Base-by-base conservation (phyloP, 345 rosid genomes). In the Nasturtium officinale region DNA sequence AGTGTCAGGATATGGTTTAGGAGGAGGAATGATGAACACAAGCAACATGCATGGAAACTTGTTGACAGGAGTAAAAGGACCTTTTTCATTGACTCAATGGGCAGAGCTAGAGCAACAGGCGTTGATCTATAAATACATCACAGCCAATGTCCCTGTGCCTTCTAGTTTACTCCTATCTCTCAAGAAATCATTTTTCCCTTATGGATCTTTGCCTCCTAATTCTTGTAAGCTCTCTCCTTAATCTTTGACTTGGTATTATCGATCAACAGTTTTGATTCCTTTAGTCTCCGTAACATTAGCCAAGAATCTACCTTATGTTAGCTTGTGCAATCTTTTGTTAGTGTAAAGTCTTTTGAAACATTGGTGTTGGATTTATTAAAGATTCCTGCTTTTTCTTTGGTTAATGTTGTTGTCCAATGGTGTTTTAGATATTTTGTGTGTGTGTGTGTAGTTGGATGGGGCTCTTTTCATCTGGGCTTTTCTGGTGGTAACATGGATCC, bases 21-120 rank as follows among this genome's bases (percentile, higher is more conserved):
- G 85, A 54, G 87, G 85, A 54, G 70, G 74, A 72, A 78, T 79
- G 78, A 66, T 82, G 80, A 83, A 74, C 79, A 77, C 83, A 71
- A 62, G 32, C 17, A 83, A 42, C 85, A 78, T 85, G 90, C 87
- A 88, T 81, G 92, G 82, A 16, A 46, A 60, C 63, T 67, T 78
- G 55, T 51, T 78, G 67, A 51, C 74, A 56, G 86, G 86, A 43
- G 81, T 68, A 18, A 83, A 81, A 80, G 90, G 90, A 61, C 84
- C 87, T 51, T 86, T 91, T 30, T 86, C 89, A 68, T 82, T 83
- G 61, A 78, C 84, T 62, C 98, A 94, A 74, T 91, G 97, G 97
- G 86, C 86, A 80, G 98, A 94, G 85, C 81, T 94, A 18, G 96
- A 94, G 80, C 96, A 91, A 71, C 98, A 94, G 79, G 96, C 97